Conservation (phyloP, 2,329 filamentous ascomycete species). For the Cladophialophora carrionii region DNA sequence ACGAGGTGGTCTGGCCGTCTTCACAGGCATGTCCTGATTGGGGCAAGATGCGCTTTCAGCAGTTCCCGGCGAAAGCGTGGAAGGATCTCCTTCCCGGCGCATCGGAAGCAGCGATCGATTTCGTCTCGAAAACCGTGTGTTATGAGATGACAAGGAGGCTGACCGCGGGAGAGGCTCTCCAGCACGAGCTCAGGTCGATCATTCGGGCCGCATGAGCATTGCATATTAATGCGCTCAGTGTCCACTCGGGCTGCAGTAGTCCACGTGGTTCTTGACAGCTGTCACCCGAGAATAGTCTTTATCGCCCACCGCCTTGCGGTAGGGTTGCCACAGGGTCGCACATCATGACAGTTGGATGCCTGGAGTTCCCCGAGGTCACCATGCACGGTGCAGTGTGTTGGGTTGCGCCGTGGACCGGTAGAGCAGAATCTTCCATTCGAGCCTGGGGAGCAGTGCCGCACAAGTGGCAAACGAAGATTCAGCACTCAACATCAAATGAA, state of each 20-base stretch:
- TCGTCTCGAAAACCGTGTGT: slow-evolving; percentile 69
- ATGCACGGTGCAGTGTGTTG: neutral
- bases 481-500: neutral
- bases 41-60: slow-evolving; percentile 78
- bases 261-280: slow-evolving; percentile 6
- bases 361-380: neutral
- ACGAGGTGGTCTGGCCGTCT: slow-evolving; percentile 74
- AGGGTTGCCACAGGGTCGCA: neutral
- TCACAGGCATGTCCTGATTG: slow-evolving; percentile 72
- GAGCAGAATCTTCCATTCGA: neutral
- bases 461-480: neutral
- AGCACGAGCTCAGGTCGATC: slow-evolving; percentile 16
- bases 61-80: slow-evolving; percentile 72
- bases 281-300: neutral
- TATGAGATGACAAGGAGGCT: slow-evolving; percentile 72
- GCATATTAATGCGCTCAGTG: neutral
- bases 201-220: neutral
- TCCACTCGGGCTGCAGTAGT: neutral
- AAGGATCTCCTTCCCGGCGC: slow-evolving; percentile 67
- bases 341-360: neutral
- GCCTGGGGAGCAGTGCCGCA: neutral
- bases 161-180: slow-evolving; percentile 55
- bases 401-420: neutral
- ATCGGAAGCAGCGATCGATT: slow-evolving; percentile 61
- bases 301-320: neutral